Evolutionary conservation across 805 yeast species (phyloP).

Genomic region (Candida loeiensis): DNA sequence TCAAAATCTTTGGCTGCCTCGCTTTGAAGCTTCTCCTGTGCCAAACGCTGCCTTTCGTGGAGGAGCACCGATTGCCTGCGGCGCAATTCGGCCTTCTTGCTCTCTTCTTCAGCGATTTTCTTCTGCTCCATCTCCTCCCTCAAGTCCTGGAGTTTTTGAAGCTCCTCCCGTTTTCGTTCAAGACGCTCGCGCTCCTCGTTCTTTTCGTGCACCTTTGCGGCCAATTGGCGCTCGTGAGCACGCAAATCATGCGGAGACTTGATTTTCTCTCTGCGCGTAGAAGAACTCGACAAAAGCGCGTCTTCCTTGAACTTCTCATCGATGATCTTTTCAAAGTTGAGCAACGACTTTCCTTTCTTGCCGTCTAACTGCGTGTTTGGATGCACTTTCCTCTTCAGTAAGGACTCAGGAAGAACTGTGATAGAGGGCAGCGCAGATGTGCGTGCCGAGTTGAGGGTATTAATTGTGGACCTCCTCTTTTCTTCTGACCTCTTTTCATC

Average conservation of each 20-base stretch:
- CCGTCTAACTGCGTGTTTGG: conserved; percentile 6
- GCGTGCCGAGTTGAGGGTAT: neutral
- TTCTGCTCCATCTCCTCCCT: conserved; percentile 14
- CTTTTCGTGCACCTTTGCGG: conserved; percentile 13
- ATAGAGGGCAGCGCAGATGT: conserved; percentile 1
- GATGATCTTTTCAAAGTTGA: conserved; percentile 30
- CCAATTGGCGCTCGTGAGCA: conserved; percentile 12
- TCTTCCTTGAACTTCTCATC: conserved; percentile 30
- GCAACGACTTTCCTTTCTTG: conserved; percentile 12
- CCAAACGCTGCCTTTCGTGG: conserved; percentile 27
- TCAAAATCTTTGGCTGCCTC: conserved; percentile 18
- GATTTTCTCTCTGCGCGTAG: conserved; percentile 1
- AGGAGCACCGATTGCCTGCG: conserved; percentile 21
- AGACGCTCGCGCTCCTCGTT: conserved; percentile 13
- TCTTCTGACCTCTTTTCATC: neutral
- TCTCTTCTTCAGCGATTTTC: conserved; percentile 9
- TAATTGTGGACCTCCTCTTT: neutral
- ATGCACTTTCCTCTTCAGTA: conserved; percentile 3
- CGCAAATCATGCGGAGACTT: conserved; percentile 8
- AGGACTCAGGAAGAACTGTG: neutral
- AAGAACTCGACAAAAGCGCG: conserved; percentile 1
- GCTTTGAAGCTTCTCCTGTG: conserved; percentile 23
- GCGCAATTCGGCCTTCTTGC: conserved; percentile 15
- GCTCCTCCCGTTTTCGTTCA: conserved; percentile 3
- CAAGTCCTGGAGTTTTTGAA: conserved; percentile 13